Evolutionary conservation across 2,329 filamentous ascomycete genomes (phyloP).

Genomic region (Ophiocordyceps camponoti-leonardi): DNA sequence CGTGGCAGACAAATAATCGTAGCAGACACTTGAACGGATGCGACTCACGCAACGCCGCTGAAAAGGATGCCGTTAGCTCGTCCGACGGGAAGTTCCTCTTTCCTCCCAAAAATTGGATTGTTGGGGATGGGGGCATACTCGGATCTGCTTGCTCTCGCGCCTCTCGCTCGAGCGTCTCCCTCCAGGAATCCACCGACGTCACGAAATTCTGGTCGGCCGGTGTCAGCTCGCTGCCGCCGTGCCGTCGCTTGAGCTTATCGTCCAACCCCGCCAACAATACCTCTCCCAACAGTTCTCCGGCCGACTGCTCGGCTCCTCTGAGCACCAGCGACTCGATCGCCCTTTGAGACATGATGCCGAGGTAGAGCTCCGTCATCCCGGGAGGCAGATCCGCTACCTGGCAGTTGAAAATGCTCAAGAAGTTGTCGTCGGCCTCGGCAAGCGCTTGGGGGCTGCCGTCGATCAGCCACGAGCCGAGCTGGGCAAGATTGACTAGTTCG

Average conservation of each 20-base stretch:
- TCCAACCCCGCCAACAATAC: constrained; percentile 40
- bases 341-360: constrained; percentile 29
- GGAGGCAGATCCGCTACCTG: constrained; percentile 25
- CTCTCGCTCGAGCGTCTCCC: constrained; percentile 15
- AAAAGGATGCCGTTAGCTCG: not conserved
- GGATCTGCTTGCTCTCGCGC: constrained; percentile 7
- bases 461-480: constrained; percentile 23
- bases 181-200: constrained; percentile 14
- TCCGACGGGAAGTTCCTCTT: constrained; percentile 1
- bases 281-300: constrained; percentile 36
- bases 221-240: constrained; percentile 13
- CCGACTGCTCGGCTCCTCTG: constrained; percentile 27
- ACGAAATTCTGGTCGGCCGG: constrained; percentile 18
- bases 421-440: constrained; percentile 24
- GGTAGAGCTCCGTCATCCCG: constrained; percentile 23
- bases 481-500: constrained; percentile 30
- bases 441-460: constrained; percentile 20
- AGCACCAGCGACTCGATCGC: constrained; percentile 36
- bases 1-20: constrained; percentile 15
- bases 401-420: constrained; percentile 26
- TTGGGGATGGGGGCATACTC: not conserved
- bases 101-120: not conserved
- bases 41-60: constrained; percentile 16
- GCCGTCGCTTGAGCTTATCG: constrained; percentile 20
- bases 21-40: constrained; percentile 23